Base-by-base conservation (phyloP, 163 green algal genomes). In the Chlamydomonas reinhardtii region DNA sequence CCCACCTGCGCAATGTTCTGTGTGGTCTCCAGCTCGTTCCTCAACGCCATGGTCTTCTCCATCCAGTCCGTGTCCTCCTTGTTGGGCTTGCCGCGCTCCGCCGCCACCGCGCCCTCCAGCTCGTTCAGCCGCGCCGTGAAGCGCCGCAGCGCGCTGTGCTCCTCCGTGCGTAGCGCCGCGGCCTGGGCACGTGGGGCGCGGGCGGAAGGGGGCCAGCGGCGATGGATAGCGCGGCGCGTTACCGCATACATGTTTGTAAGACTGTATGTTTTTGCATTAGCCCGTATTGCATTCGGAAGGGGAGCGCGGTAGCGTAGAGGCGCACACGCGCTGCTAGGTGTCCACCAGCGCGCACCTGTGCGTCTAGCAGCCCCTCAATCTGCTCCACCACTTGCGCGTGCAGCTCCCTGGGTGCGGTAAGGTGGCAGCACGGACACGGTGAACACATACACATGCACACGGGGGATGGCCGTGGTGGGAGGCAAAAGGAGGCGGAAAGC, bases 21-120 rank as follows among this genome's bases (percentile, higher is more conserved):
- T 70, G 62, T 72, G n/a, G 66, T 76, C 69, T 89, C 84, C 66
- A 89, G 84, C 84, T 89, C 74, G 17, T 78, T 16, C 54, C 84
- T 37, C 75, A 89, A 56, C 75, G 20, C 69, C 81, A 54, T 52
- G 29, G 70, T 54, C 70, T 74, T 59, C 25, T 87, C 81, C 70
- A 69, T 31, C n/a, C 34, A 43, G 43, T 80, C 81, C 15, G 35
- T 37, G n/a, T 74, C 81, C 56, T 80, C 81, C 70, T 52, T 54
- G n/a, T 37, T 43, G 34, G 71, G 52, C 56, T 65, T 52, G 35
- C 43, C 70, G 54, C 56, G 56, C 81, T 87, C 81, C 54, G 70
- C 35, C 27, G 74, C 71, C 81, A 87, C 71, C 25, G 32, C 68
- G 43, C 69, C 54, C 81, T 87, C 81, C 71, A 87, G 81, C 56